Evolutionary conservation across 2,329 filamentous ascomycete genomes (phyloP).

Genomic region (Claviceps sp.): DNA sequence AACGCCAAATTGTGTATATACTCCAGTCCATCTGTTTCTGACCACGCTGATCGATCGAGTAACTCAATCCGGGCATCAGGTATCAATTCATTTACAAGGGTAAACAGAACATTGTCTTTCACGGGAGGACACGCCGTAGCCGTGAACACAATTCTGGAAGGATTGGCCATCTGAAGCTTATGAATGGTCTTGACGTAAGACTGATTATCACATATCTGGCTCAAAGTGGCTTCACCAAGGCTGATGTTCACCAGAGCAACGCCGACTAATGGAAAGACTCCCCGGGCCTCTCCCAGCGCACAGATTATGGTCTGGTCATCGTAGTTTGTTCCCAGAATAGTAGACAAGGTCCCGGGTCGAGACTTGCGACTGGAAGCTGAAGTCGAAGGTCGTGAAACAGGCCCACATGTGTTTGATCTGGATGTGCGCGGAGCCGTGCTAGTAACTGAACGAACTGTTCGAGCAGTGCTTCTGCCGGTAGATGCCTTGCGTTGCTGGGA

Average conservation of each 20-base stretch:
- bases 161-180: constrained; percentile 70
- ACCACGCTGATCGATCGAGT: constrained; percentile 71
- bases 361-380: constrained; percentile 33
- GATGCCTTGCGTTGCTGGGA: not conserved
- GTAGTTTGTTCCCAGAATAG: constrained; percentile 26
- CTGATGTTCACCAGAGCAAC: constrained; percentile 79
- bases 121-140: constrained; percentile 52
- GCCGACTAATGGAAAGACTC: constrained; percentile 71
- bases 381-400: constrained; percentile 14
- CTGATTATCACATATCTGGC: constrained; percentile 85
- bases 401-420: not conserved
- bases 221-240: constrained; percentile 71
- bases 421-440: constrained; percentile 9
- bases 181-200: constrained; percentile 82
- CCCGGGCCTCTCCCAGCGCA: constrained; percentile 77
- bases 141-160: constrained; percentile 68
- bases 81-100: constrained; percentile 52
- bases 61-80: constrained; percentile 23
- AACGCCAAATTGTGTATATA: constrained; percentile 72
- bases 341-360: constrained; percentile 22
- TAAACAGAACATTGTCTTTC: constrained; percentile 58
- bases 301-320: constrained; percentile 67
- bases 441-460: constrained; percentile 8
- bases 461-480: not conserved
- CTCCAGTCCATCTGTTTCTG: constrained; percentile 62